Base-by-base conservation (phyloP, 176 grass and related monocot species). In the Puccinellia tenuiflora region DNA sequence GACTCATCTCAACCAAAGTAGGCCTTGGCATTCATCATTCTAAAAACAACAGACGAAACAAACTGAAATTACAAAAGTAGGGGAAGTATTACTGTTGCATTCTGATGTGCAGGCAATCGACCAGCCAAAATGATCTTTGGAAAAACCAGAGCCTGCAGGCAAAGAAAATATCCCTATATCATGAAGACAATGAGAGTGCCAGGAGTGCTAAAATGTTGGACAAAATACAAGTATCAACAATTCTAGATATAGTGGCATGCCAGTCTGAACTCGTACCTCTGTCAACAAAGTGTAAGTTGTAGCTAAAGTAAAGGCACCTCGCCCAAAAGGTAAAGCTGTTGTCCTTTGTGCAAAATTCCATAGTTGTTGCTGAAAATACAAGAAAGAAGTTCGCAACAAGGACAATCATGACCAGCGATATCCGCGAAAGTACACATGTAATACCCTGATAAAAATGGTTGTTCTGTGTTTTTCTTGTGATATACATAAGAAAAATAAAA, bases 261-360 rank as follows among this genome's bases (percentile, higher is more conserved):
- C 35, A 43, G 47, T 88, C 73, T 28, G 15, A 74, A 85, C 43
- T 54, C 71, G 15, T 97, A 87, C 95, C 90, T 98, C 92, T 54
- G 95, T 98, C 86, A 98, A 90, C 79, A 98, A 77, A 79, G 95
- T 94, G 86, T 88, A 91, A 78, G 95, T 98, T 84, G 95, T 95
- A 88, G 90, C 88, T 73, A 98, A 84, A 68, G 95, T 98, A 89
- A 98, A 98, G 66, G 95, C 92, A 74, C 92, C 95, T 67, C 95
- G 92, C 7, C 95, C 95, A 68, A 95, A 98, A 77, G 95, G 92
- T 53, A 98, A 89, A 86, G 95, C 82, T 76, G 95, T 94, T 76
- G 95, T 98, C 80, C 95, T 98, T 85, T 98, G 95, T 60, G 95
- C 95, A 85, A 95, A 91, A 84, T 93, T 98, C 95, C 95, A 98